phyloP scores from a whole-genome alignment of 106 monocot species.

The Narthecium ossifragum region DNA sequence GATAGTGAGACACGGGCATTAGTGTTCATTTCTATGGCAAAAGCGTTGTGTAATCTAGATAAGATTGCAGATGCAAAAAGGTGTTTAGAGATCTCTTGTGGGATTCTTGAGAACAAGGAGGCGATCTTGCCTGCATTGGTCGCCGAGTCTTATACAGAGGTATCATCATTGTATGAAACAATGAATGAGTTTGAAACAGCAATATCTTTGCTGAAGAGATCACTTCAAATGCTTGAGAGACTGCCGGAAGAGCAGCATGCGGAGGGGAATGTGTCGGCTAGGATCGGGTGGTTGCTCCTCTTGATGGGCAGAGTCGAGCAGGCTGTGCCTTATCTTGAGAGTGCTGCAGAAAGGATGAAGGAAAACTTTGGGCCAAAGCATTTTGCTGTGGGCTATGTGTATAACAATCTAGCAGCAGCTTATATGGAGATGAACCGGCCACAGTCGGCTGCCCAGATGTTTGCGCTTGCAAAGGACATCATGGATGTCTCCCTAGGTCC shows the following conservation, averaged over 20 bases:
- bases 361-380: constrained; percentile 93
- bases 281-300: constrained; percentile 85
- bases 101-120: constrained; percentile 54
- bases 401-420: constrained; percentile 90
- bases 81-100: constrained; percentile 65
- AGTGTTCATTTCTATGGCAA: constrained; percentile 72
- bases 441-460: constrained; percentile 97
- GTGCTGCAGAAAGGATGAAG: constrained; percentile 77
- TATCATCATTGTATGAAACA: constrained; percentile 75
- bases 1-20: constrained; percentile 55
- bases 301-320: constrained; percentile 70
- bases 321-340: constrained; percentile 70
- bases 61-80: constrained; percentile 61
- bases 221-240: constrained; percentile 39
- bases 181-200: constrained; percentile 74
- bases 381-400: constrained; percentile 84
- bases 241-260: constrained; percentile 60
- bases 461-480: constrained; percentile 89
- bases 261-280: constrained; percentile 59
- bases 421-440: constrained; percentile 82
- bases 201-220: constrained; percentile 56
- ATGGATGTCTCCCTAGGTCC: constrained; percentile 84
- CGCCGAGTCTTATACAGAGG: constrained; percentile 62
- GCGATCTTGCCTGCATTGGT: constrained; percentile 26
- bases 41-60: constrained; percentile 43